Conservation (phyloP, 164 flowering plant genomes). For the Paratinospora sagittata region DNA sequence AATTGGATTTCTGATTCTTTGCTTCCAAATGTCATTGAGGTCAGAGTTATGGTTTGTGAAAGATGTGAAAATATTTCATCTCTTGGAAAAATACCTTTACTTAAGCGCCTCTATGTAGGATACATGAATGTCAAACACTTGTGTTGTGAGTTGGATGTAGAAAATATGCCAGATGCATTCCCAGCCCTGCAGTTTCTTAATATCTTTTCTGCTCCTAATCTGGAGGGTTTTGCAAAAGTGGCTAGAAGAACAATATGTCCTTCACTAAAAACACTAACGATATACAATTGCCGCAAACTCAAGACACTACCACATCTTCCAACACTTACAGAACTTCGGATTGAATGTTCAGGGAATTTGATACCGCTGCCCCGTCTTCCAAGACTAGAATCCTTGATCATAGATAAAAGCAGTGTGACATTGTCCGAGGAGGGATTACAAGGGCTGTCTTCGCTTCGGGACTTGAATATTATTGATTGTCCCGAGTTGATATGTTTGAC, state of each 20-base stretch:
- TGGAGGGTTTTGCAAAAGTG: neutral
- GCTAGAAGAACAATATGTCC: neutral
- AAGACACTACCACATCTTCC: neutral
- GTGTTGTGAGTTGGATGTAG: neutral
- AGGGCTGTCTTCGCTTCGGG: neutral
- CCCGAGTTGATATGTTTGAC: neutral
- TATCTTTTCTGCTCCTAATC: neutral
- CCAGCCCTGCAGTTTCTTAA: neutral
- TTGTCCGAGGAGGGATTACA: neutral
- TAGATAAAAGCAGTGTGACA: too few relatives aligned
- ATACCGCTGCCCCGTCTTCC: too few relatives aligned
- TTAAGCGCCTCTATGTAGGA: neutral
- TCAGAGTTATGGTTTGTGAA: neutral
- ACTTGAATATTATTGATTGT: neutral
- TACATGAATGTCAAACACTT: neutral
- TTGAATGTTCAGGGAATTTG: too few relatives aligned
- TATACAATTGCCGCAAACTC: neutral
- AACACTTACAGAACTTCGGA: neutral
- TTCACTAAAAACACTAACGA: neutral
- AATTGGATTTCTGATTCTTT: neutral
- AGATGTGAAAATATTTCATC: neutral
- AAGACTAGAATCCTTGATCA: neutral
- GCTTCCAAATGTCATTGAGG: neutral
- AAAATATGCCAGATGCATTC: neutral
- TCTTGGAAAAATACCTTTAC: neutral